Evolutionary conservation across 2,329 filamentous ascomycete species (phyloP), one percentile per base, ranked within the genome.

Genomic region (Phyllosticta capitalensis): DNA sequence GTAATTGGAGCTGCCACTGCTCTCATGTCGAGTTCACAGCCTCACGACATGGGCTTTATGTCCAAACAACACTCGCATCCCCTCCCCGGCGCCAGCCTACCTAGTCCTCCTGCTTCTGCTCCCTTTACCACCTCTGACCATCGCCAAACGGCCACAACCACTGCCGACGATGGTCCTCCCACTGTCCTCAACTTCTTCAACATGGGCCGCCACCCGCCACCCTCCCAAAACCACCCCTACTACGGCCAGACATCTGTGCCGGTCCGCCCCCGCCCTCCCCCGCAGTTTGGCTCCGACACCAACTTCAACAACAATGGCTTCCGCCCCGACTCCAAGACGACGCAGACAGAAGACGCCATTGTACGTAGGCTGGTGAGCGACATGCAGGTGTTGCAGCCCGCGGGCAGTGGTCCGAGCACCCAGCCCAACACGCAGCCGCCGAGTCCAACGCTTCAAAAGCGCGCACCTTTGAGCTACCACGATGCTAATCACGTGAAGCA

Each of bases 321-420:
- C n/a, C 38, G 45, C 14, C 22, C 69, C 0, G 66, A 66, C 5
- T 61, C 63, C 2, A 55, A 53, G 22, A 60, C 65, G 21, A 38
- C 30, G 9, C 65, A 68, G 21, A 65, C 63, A 17, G 65, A 69
- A 53, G 64, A 66, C 1, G 62, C 62, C n/a, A 65, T 68, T 2
- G 65, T 64, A 7, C 63, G 62, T 22, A 67, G 66, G 6, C 63
- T 71, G 54, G 62, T 70, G 49, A 33, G 45, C 12, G 59, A 61
- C 19, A 45, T 61, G 59, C 17, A 38, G 7, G 59, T 54, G 7
- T 28, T 61, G 24, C 26, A 45, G n/a, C 55, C 51, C 1, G 19
- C 51, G 2, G 28, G 50, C 10, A 55, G 55, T 26, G 52, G 45
- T 2, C 59, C 55, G 26, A 51, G 20, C 20, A 58, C 55, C 14